Base-by-base conservation (phyloP, 306 rosid genomes). In the Corylus avellana region DNA sequence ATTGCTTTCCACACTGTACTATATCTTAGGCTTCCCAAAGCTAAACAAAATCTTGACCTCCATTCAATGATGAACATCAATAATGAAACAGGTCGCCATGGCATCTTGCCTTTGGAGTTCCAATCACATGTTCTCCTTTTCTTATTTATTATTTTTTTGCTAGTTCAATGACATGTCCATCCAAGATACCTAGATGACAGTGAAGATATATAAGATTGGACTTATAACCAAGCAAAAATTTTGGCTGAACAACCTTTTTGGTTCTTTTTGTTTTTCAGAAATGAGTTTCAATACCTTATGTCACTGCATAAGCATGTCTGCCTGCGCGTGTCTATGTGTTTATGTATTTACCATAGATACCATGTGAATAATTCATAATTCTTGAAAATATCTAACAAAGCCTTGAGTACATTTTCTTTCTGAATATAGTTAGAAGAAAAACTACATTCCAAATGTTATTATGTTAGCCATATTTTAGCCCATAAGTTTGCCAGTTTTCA, bases 401-500 rank as follows among this genome's bases (percentile, higher is more conserved):
- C 32, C 32, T 22, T 13, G 6, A 35, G 44, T 14, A 37, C 13
- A 67, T 67, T 67, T 67, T 67, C 12, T 67, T 51, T 17, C 14
- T 32, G 47, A 11, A 48, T 57, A 78, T 58, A 56, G 25, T 11
- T 7, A 39, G 54, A 68, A 25, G 12, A 18, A 47, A 62, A 76
- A 46, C 14, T 35, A 67, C 48, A 66, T 55, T 44, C 48, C 69
- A 56, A 76, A 79, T 66, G 42, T 22, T 22, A 22, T 22, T 22
- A 49, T 13, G 82, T 22, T 77, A 55, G 35, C 10, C 37, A 67
- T 53, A 54, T 46, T n/a, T 32, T 51, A 56, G 70, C 46, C 58
- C 56, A 62, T 17, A 70, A 50, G 50, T 51, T 83, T 75, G 20
- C 62, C 39, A 44, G 35, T 39, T 66, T 58, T 59, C 53, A 68